phyloP scores from a whole-genome alignment of 2,329 filamentous ascomycete genomes.

The Aspergillus luchuensis region DNA sequence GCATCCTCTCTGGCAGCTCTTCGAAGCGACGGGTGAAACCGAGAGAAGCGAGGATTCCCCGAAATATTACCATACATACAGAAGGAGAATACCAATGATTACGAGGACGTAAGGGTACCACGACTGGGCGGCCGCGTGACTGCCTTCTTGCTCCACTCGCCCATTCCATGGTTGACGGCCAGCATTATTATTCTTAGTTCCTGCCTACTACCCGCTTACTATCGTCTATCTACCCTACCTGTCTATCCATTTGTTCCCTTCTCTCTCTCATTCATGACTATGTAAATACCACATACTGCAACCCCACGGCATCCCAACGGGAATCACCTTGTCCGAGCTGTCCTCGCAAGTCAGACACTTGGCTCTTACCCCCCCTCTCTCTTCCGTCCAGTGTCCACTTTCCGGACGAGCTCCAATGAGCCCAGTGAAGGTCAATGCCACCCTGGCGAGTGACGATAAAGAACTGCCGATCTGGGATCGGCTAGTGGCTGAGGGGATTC shows the following conservation, averaged over 20 bases:
- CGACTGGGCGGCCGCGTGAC: slow-evolving; percentile 20
- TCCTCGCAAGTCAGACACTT: not conserved
- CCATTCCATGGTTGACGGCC: slow-evolving; percentile 10
- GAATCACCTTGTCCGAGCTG: not conserved
- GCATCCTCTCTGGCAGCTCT: not conserved
- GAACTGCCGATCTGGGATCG: slow-evolving; percentile 21
- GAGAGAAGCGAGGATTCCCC: slow-evolving; percentile 10
- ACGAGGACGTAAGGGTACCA: slow-evolving; percentile 13
- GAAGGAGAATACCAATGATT: not conserved
- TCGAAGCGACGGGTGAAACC: not conserved
- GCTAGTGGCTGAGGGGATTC: slow-evolving; percentile 15
- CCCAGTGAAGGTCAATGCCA: not conserved
- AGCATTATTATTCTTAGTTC: slow-evolving; percentile 1
- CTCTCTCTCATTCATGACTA: not conserved
- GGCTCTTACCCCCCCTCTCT: not conserved
- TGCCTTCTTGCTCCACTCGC: slow-evolving; percentile 15
- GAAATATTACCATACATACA: slow-evolving; percentile 6
- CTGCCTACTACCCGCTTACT: not conserved
- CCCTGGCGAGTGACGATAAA: slow-evolving; percentile 23
- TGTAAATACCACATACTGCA: too few relatives aligned
- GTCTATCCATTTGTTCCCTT: not conserved
- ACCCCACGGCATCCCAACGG: not conserved
- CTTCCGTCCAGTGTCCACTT: not conserved
- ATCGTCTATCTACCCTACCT: not conserved
- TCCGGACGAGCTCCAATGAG: not conserved